These are phyloP conservation scores for Aureobasidium melanogenum DNA, from an alignment of 2,329 filamentous ascomycete genomes.

Conservation along the genomic window DNA sequence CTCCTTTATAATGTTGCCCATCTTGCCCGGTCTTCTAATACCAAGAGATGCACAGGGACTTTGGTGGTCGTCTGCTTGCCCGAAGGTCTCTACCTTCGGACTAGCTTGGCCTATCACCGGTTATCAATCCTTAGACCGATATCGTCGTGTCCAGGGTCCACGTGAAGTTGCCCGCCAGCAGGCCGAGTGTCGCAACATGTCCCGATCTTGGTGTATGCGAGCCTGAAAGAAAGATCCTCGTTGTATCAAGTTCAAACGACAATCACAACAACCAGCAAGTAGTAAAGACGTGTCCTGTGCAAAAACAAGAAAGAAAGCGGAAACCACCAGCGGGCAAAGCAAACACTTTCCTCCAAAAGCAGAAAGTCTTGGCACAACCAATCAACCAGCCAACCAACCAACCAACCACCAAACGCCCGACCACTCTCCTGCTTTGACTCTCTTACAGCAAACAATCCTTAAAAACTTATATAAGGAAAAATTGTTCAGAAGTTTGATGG, in stretches of 20 bases:
- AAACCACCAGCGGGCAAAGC: not conserved
- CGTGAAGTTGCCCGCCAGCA: no score
- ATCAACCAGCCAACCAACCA: no score
- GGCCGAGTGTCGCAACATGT: not conserved
- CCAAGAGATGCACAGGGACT: not conserved
- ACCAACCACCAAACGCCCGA: not conserved
- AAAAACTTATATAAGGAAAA: not conserved
- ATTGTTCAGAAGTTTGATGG: not conserved
- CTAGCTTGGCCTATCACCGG: not conserved
- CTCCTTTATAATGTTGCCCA: not conserved
- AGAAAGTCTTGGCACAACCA: not conserved
- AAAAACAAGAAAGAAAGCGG: not conserved
- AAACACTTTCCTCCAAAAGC: not conserved
- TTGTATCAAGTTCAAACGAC: not conserved
- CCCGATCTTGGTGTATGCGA: not conserved
- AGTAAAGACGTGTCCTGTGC: not conserved
- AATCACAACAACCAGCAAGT: not conserved
- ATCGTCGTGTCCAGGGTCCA: not conserved
- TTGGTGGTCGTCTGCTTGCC: not conserved
- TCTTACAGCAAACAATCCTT: not conserved
- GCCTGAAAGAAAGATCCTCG: not conserved
- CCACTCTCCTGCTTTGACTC: not conserved
- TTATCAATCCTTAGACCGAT: not conserved
- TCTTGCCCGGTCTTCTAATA: not conserved
- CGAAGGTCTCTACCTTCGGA: not conserved